Evolutionary conservation across 495 filamentous ascomycete species (phyloP), one percentile per base, ranked within the genome.

Genomic region (Penicillium fimorum): DNA sequence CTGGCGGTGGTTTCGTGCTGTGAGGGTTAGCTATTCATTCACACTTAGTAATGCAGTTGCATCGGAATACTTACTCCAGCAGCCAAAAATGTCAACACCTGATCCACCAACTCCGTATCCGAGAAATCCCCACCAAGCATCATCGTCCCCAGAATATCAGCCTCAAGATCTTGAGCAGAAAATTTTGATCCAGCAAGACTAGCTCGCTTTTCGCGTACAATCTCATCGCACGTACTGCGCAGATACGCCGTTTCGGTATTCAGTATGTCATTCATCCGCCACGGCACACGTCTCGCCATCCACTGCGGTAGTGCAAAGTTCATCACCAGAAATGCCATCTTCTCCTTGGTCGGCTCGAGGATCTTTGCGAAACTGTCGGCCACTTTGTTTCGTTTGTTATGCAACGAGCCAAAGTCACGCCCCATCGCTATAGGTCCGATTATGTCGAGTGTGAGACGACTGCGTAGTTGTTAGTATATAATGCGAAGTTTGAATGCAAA

Each of bases 391-490:
- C 82, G 66, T 0, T 82, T 82, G 60, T 90, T 76, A 22, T 82
- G 63, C 48, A 96, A 76, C 2, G 90, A 84, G 30, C 79, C 74
- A 62, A 96, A 96, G 50, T 96, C 89, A 24, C 84, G 81, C 0
- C 91, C 91, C 63, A 96, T 82, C 1, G 91, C 91, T 0, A 90
- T 87, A 5, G 85, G 69, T 8, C 92, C 91, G 58, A 96, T 93
- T 53, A 96, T 92, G 62, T 96, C 92, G 10, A 96, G 84, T 0
- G 92, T 92, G 0, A 84, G 83, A 17, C 90, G 82, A 38, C 79
- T 77, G n/a, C 10, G 22, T 5, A 20, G 6, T 35, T 27, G 47
- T 50, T 20, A 50, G 41, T 7, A 18, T 42, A 47, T 17, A 29
- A 10, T 4, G 9, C 8, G 20, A 7, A 53, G 6, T 27, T 7